A percentile compares a stretch with the other conserved stretches of the same genome.
phyloP scores from a whole-genome alignment of 352 stramenopile species.

The Globisporangium cederbergense region DNA sequence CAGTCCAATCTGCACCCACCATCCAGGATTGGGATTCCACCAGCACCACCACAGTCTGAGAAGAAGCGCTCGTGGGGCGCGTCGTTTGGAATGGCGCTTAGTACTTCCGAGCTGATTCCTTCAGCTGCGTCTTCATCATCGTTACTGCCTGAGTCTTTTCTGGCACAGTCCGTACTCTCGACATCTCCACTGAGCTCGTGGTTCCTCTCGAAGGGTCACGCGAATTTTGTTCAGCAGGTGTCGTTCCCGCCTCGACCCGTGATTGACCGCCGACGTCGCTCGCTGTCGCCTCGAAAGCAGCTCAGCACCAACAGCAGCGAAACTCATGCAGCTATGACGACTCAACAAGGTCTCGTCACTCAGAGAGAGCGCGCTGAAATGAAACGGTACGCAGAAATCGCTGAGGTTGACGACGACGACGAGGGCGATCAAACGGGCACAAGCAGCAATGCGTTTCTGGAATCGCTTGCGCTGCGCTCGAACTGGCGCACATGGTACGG shows the following conservation, averaged over 20 bases:
- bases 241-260: slow-evolving; percentile 14
- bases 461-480: slow-evolving; percentile 38
- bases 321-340: neutral
- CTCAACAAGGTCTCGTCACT: neutral
- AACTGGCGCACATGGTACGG: slow-evolving; percentile 66
- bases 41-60: slow-evolving; percentile 4
- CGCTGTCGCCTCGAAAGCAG: slow-evolving; percentile 29
- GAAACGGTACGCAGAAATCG: neutral
- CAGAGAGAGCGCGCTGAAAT: neutral
- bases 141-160: neutral
- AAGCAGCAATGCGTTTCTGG: slow-evolving; percentile 38
- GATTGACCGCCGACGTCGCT: slow-evolving; percentile 44
- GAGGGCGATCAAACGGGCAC: neutral
- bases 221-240: slow-evolving; percentile 24
- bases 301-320: neutral
- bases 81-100: slow-evolving; percentile 12
- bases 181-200: slow-evolving; percentile 22
- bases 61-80: slow-evolving; percentile 12
- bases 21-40: neutral
- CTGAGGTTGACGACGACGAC: neutral
- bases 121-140: neutral
- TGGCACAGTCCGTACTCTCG: neutral
- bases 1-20: neutral
- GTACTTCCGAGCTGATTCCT: neutral
- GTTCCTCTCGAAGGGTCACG: slow-evolving; percentile 25